Evolutionary conservation across 306 rosid species (phyloP), one percentile per base, ranked within the genome.

Genomic region (Arachis hypogaea): DNA sequence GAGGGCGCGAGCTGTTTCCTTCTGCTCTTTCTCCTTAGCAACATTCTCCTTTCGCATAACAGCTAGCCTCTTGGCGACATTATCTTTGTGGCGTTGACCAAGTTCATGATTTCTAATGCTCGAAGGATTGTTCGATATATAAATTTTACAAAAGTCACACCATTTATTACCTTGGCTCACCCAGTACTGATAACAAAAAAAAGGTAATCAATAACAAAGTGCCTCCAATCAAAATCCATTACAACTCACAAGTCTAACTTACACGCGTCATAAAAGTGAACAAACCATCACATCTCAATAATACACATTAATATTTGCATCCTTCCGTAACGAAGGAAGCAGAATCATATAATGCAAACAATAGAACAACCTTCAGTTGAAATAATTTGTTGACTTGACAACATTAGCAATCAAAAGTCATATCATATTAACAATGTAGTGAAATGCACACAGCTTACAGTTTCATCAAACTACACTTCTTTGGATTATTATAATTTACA

Each of bases 121-220:
- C 7, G 90, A 69, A 11, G 97, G 93, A 72, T 94, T 94, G 78
- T 87, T 87, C 11, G 99, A 92, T 81, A 94, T 82, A 76, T 79
- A 92, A 74, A 94, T 94, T 84, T 92, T 92, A 89, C 99, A 89
- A 59, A 94, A 88, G 75, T 94, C 96, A 12, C 99, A 94, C 99
- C 99, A 94, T 76, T 94, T 89, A 88, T 92, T 94, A 52, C 99
- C 99, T 80, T 88, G 97, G 85, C 97, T 94, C 74, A 94, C 97
- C 99, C 99, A 94, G 59, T 92, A 94, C 97, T 92, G 90, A 74
- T 79, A 74, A 74, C 44, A 57, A 38, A 62, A 9, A 6, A 55
- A 60, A 33, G 3, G 56, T 7, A 7, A 76, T 9, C 66, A 65
- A 33, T 18, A 4, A 55, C 4, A 18, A 57, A 51, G 6, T 51